A percentile compares a stretch with the other conserved stretches of the same genome.
These are phyloP conservation scores for Irpex rosettiformis DNA, from an alignment of 1,284 basidiomycete genomes.

Conservation along the genomic window DNA sequence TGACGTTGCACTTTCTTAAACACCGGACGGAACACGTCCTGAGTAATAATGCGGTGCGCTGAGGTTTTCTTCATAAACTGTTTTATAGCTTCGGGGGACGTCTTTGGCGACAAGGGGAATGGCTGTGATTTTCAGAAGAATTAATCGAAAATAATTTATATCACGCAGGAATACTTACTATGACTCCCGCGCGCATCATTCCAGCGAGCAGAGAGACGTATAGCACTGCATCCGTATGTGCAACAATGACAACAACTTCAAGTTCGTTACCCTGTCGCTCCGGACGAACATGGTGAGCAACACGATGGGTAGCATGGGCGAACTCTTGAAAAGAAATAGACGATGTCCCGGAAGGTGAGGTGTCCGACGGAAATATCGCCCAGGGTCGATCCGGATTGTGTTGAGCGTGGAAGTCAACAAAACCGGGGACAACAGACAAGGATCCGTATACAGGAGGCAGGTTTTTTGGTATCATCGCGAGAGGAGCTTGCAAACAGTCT, in stretches of 20 bases:
- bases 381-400: slow-evolving; percentile 28
- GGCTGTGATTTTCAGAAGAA: slow-evolving; percentile 23
- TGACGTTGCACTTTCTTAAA: not conserved
- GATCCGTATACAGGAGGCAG: slow-evolving; percentile 18
- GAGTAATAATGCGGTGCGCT: slow-evolving; percentile 14
- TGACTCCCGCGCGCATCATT: slow-evolving; percentile 27
- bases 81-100: slow-evolving; percentile 15
- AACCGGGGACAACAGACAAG: slow-evolving; percentile 16
- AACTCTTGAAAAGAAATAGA: slow-evolving; percentile 14
- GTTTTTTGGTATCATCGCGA: not conserved
- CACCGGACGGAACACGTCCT: slow-evolving; percentile 8
- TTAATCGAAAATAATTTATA: not conserved
- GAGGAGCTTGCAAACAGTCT: too few species aligned
- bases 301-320: slow-evolving; percentile 9
- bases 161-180: slow-evolving; percentile 20
- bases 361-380: slow-evolving; percentile 9
- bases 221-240: slow-evolving; percentile 28
- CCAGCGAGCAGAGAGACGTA: slow-evolving; percentile 30
- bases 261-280: slow-evolving; percentile 10
- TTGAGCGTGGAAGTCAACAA: slow-evolving; percentile 30
- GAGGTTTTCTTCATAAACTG: slow-evolving; percentile 15
- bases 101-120: slow-evolving; percentile 12
- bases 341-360: not conserved
- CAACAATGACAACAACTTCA: slow-evolving; percentile 29
- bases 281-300: slow-evolving; percentile 9